Base-by-base conservation (phyloP, 306 rosid species). In the Vigna nakashimae region DNA sequence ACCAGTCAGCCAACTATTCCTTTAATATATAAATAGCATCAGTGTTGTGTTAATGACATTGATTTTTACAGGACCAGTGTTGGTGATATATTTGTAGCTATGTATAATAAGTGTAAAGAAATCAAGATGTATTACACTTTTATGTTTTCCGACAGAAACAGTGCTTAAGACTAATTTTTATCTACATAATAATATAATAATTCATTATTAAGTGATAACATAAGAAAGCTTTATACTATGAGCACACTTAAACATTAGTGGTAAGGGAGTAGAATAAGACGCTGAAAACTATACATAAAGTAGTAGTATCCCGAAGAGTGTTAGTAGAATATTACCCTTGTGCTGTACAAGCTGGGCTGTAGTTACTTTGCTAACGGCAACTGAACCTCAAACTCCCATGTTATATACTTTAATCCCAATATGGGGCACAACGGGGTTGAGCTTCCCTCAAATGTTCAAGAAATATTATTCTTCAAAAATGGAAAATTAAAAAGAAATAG, bases 271-370 rank as follows among this genome's bases (percentile, higher is more conserved):
- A 26, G n/a, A 15, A 15, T 28, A 7, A 68, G 58, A 49, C 20
- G 59, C 22, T 26, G 42, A 46, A 60, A 48, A 69, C 58, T 48
- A 28, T 49, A 49, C 43, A 24, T 24, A 68, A 28, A 49, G 59
- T 69, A 26, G 59, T 49, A 26, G 32, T 8, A 57, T 49, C 13
- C 3, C n/a, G 28, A 63, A 34, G 17, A 36, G 46, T 67, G 48
- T 67, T 71, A 77, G 36, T 53, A 53, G n/a, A 58, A 10, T 11
- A 56, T 42, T 77, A 49, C 62, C 58, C 82, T 78, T 65, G 18
- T 75, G 87, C 90, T 93, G 86, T 93, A 88, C 91, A 91, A 75
- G 64, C 80, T 85, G 83, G 59, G 53, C 72, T 76, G 20, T 18
- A 66, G 73, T 65, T 56, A 75, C 75, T 74, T 69, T 71, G 75